Conservation (phyloP, 169 alveolate genomes). For the Eimeria nieschulzi region DNA sequence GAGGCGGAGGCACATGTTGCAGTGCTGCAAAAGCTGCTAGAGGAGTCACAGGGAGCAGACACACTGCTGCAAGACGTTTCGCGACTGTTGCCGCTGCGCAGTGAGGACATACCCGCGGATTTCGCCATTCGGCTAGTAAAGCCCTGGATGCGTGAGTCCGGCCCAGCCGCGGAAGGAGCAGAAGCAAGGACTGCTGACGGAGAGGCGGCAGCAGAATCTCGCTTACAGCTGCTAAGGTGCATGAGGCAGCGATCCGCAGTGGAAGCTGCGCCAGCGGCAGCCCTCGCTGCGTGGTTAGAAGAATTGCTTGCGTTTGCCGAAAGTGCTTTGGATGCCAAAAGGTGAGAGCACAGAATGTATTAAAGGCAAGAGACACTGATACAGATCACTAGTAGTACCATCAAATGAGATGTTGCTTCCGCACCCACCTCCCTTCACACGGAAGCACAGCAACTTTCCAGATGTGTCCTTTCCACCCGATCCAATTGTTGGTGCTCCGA, state of each 20-base stretch:
- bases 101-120: constrained; percentile 38
- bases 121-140: constrained; percentile 8
- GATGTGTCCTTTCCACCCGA: too few species aligned
- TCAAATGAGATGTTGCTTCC: too few species aligned
- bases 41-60: constrained; percentile 9
- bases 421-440: too few species aligned
- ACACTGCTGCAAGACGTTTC: constrained; percentile 10
- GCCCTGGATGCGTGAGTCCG: neutral
- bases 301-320: neutral
- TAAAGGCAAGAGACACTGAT: too few species aligned
- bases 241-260: constrained; percentile 14
- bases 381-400: too few species aligned
- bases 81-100: constrained; percentile 37
- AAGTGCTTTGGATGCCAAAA: constrained; percentile 26
- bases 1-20: constrained; percentile 30
- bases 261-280: constrained; percentile 16
- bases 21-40: constrained; percentile 48
- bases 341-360: neutral
- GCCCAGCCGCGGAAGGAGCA: neutral
- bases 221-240: constrained; percentile 14
- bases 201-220: neutral
- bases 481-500: neutral
- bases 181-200: neutral
- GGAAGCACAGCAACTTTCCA: too few species aligned
- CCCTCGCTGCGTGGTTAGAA: constrained; percentile 56